These are phyloP conservation scores for Annona squamosa DNA, from an alignment of 164 flowering plant species.

Conservation along the genomic window DNA sequence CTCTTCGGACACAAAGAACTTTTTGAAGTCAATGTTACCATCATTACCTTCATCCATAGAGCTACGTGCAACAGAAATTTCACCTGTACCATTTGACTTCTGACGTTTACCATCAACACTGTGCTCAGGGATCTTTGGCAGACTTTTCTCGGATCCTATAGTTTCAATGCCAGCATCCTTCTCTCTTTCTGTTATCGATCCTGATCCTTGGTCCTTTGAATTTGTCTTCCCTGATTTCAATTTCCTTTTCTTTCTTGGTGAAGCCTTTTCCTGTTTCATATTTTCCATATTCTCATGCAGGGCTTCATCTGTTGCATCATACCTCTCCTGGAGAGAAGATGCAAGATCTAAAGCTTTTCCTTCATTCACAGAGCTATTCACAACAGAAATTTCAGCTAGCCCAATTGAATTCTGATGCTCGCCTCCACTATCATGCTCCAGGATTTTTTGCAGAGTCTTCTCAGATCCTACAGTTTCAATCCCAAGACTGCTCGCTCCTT, in stretches of 20 bases:
- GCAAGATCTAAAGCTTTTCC: not conserved
- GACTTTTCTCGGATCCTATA: not conserved
- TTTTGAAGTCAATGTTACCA: slow-evolving; percentile 22
- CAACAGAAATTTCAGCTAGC: not conserved
- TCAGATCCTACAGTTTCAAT: not conserved
- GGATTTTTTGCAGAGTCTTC: not conserved
- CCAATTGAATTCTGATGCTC: slow-evolving; percentile 6
- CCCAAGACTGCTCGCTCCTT: slow-evolving; percentile 8
- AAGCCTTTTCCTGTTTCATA: slow-evolving; percentile 11
- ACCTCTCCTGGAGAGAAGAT: no score
- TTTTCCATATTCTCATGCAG: slow-evolving; percentile 7
- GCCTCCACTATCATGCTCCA: slow-evolving; percentile 7
- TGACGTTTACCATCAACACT: slow-evolving; percentile 3
- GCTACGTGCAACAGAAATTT: slow-evolving; percentile 3
- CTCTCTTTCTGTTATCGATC: slow-evolving; percentile 9
- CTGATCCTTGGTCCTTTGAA: slow-evolving; percentile 9
- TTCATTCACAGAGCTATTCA: slow-evolving; percentile 10
- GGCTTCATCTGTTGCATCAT: no score
- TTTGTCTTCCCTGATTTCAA: slow-evolving; percentile 13
- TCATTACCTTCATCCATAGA: slow-evolving; percentile 13
- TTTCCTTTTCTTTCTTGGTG: slow-evolving; percentile 17
- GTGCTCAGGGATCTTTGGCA: slow-evolving; percentile 6
- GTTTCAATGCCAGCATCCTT: slow-evolving; percentile 9
- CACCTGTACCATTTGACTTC: slow-evolving; percentile 6
- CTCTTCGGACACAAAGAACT: slow-evolving; percentile 26